phyloP scores from a whole-genome alignment of 2,329 filamentous ascomycete genomes.

The Pyrenophora tritici-repentis region DNA sequence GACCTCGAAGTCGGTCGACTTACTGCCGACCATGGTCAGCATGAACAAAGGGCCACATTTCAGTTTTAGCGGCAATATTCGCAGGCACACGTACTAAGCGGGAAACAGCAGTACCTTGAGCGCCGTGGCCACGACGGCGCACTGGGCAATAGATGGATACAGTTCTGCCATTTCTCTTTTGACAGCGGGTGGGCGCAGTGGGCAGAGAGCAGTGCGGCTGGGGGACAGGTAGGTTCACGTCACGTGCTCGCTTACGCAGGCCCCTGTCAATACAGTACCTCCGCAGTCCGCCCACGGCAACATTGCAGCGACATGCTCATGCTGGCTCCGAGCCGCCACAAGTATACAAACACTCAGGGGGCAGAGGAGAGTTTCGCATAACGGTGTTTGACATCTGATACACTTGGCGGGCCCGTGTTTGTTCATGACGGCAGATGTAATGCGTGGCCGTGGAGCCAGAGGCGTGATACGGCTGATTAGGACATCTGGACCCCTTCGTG shows the following conservation, averaged over 20 bases:
- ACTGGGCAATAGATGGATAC: conserved; percentile 87
- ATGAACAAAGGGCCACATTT: conserved; percentile 6
- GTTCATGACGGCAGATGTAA: too few species aligned
- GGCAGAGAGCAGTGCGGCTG: conserved; percentile 18
- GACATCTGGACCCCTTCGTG: conserved; percentile 20
- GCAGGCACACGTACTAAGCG: conserved; percentile 74
- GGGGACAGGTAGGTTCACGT: conserved; percentile 12
- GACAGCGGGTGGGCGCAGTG: conserved; percentile 27
- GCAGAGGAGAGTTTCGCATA: conserved; percentile 9
- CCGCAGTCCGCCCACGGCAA: too few species aligned
- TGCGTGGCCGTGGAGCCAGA: too few species aligned
- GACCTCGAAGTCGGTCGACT: conserved; percentile 98
- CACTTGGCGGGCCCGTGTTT: conserved; percentile 7
- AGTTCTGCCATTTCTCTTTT: conserved; percentile 69
- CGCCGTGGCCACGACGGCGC: conserved; percentile 81
- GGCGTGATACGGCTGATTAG: too few species aligned
- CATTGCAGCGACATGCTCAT: too few species aligned
- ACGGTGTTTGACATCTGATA: conserved; percentile 11
- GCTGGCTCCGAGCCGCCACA: background rate
- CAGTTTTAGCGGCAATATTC: background rate
- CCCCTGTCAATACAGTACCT: too few species aligned
- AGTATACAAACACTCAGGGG: conserved; percentile 6
- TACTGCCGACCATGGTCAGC: conserved; percentile 62
- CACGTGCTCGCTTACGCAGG: conserved; percentile 21
- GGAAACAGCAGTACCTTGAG: conserved; percentile 93